Evolutionary conservation across 176 grass and related monocot species (phyloP).

Genomic region (Thinopyrum elongatum): DNA sequence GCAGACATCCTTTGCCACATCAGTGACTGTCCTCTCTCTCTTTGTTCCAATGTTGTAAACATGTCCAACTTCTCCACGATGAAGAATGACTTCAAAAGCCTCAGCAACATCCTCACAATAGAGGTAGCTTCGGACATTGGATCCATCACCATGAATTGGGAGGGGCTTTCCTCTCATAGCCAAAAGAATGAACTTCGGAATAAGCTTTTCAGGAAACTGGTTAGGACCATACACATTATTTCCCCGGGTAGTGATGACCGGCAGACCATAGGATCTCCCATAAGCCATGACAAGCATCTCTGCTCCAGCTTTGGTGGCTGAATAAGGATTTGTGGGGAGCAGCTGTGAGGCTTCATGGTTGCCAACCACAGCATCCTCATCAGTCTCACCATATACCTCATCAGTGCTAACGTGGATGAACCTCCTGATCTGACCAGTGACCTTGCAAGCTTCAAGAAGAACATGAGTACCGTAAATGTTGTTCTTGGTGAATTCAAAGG

Average conservation of each 20-base stretch:
- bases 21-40: constrained; percentile 81
- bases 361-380: constrained; percentile 75
- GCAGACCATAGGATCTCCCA: constrained; percentile 79
- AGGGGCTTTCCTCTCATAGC: constrained; percentile 68
- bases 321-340: constrained; percentile 83
- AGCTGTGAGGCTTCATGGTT: constrained; percentile 88
- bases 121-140: constrained; percentile 81
- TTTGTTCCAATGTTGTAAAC: constrained; percentile 87
- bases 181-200: constrained; percentile 82
- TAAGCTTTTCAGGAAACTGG: constrained; percentile 90
- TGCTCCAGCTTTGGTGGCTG: constrained; percentile 82
- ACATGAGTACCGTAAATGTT: constrained; percentile 88
- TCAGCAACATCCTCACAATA: constrained; percentile 88
- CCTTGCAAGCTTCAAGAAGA: constrained; percentile 85
- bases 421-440: constrained; percentile 77
- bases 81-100: constrained; percentile 87
- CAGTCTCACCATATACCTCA: constrained; percentile 88
- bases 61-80: constrained; percentile 78
- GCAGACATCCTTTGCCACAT: constrained; percentile 87
- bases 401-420: constrained; percentile 94
- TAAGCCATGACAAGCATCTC: constrained; percentile 98
- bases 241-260: constrained; percentile 76
- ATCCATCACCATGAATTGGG: constrained; percentile 83
- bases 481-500: constrained; percentile 87
- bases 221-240: constrained; percentile 82